Evolutionary conservation across 192 early-diverging fungal species (phyloP).

Genomic region (Paraglomus brasilianum): DNA sequence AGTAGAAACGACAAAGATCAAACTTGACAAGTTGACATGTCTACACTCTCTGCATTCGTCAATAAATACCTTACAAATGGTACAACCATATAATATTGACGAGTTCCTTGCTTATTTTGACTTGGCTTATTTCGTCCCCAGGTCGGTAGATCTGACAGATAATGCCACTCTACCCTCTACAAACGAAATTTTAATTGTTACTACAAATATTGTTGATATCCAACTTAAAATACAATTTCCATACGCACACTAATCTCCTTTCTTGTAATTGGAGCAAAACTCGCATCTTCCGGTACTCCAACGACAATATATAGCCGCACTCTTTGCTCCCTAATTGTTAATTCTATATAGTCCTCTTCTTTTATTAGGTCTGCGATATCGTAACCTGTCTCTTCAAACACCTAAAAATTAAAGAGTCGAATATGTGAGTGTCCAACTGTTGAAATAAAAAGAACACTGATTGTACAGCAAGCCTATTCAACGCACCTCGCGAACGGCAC

Average conservation of each 20-base stretch:
- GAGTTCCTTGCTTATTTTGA: slow-evolving; percentile 32
- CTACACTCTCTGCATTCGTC: not conserved
- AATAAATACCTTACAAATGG: slow-evolving; percentile 62
- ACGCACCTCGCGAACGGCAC: slow-evolving; percentile 87
- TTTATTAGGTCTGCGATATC: slow-evolving; percentile 70
- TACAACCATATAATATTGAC: slow-evolving; percentile 69
- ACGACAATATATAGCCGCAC: slow-evolving; percentile 89
- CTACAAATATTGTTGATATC: not conserved
- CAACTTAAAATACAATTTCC: not conserved
- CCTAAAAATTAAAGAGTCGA: slow-evolving; percentile 41
- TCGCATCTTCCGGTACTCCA: slow-evolving; percentile 78
- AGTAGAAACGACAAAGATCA: not conserved
- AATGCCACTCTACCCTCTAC: slow-evolving; percentile 68
- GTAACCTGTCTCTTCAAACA: slow-evolving; percentile 94
- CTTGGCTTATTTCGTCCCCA: slow-evolving; percentile 12
- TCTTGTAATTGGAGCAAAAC: slow-evolving; percentile 80
- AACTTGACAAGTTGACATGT: not conserved
- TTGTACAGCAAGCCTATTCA: slow-evolving; percentile 7
- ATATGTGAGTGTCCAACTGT: not conserved
- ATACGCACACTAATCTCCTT: slow-evolving; percentile 90
- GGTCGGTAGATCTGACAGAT: slow-evolving; percentile 61
- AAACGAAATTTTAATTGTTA: not conserved
- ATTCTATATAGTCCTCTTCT: slow-evolving; percentile 83
- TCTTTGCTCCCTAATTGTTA: slow-evolving; percentile 86
- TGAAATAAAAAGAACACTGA: not conserved